Evolutionary conservation across 257 asterid species (phyloP), one percentile per base, ranked within the genome.

Genomic region (Solanum bukasovii): DNA sequence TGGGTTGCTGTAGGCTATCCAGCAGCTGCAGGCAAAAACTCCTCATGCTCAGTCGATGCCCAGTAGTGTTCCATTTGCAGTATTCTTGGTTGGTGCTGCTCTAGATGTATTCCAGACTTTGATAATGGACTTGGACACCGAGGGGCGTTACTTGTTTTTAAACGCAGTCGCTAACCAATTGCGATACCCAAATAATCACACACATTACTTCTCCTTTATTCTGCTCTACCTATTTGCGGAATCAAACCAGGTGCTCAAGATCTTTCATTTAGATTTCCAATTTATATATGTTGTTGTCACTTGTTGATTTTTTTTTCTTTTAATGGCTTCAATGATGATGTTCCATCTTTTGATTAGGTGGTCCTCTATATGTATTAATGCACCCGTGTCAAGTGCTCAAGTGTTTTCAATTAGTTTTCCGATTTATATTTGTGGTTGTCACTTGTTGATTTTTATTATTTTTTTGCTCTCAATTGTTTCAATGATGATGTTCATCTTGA

Each of bases 101-200:
- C 87, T 95, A 91, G 98, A 95, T 90, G 93, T 97, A 77, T 96
- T 96, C 92, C 99, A 96, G 94, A 84, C 91, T 4, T 89, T 97
- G 92, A 94, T 95, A 88, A 38, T 91, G 89, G 99, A 97, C 88
- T 94, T 97, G 67, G 99, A 97, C 86, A 92, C 98, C 0, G 99
- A 97, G 93, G 99, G 99, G 23, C 96, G 99, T 61, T 97, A 97
- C 93, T 94, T 97, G 52, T 97, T 97, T 91, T 88, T 97, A 92
- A 97, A 96, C 25, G 99, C 99, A 25, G 90, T 96, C 77, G 99
- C 98, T 88, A 97, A 97, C 88, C 99, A 97, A 92, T 88, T 97
- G 52, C 99, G 99, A 11, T 97, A 97, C 88, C 99, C 99, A 14
- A 97, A 97, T 93, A 97, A 92, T 89, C 99, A 97, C 94, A 97